Evolutionary conservation across 257 asterid species (phyloP), one percentile per base, ranked within the genome.

Genomic region (Solanum chmielewskii): DNA sequence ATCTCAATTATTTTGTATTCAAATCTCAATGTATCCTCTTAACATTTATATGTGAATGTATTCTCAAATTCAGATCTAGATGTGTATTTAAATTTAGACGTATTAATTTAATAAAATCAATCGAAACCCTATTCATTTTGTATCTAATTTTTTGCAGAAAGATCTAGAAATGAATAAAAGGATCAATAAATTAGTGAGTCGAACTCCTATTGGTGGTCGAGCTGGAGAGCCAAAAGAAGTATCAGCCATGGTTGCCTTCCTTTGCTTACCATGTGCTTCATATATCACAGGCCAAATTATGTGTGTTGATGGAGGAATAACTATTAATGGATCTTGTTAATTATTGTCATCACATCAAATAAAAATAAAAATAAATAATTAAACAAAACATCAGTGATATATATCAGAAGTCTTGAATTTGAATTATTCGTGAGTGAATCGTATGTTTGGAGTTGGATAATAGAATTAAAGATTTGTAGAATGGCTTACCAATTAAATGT

Each of bases 161-260:
- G 59, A 42, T 44, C 4, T 8, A 44, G 83, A n/a, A 44, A 4
- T 13, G 60, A 44, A 44, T 44, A 10, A 25, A 44, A 25, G 2
- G 47, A 77, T 77, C 83, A 14, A 44, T 4, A 41, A 39, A n/a
- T 8, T 86, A 45, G 42, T 15, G 86, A 25, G 45, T 41, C 88
- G 83, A 35, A 83, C 89, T 18, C 92, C 90, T 23, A 85, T 90
- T 39, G 89, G 87, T 4, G 90, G 73, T 8, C 15, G 83, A 41
- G 1, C 83, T 37, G 83, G 83, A 41, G 83, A 75, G 29, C 56
- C 56, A 23, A 75, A 41, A 37, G 83, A 75, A 75, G 83, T 75
- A 3, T 41, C 83, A 75, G 52, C 83, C 18, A 39, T 75, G 33
- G 56, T 75, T 21, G 56, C 83, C 29, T 75, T 37, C 56, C 83